Evolutionary conservation across 495 filamentous ascomycete species (phyloP), one percentile per base, ranked within the genome.

Genomic region (Aspergillus mulundensis): DNA sequence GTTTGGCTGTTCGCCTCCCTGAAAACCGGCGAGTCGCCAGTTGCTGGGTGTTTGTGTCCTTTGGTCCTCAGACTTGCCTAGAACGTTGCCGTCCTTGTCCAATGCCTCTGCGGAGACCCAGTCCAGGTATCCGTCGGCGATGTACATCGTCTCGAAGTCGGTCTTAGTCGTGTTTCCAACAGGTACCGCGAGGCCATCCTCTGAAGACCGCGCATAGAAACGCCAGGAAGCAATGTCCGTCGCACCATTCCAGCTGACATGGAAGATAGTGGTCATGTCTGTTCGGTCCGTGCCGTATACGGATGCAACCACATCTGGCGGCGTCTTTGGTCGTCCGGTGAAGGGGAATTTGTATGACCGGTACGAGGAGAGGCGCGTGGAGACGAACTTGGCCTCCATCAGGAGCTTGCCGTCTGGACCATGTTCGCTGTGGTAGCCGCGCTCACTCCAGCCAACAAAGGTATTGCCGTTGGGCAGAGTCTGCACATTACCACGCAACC

Each of bases 401-500:
- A 84, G 63, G 3, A 77, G 62, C 24, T 76, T 76, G 8, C 84
- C 83, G 39, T 84, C 72, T 0, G 73, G 61, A 0, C 72, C 70
- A 61, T 80, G 81, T 59, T 87, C 83, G 5, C 78, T 84, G 25
- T 81, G 69, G 51, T 80, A 80, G 2, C 80, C 77, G 4, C 72
- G 67, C 30, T 80, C 76, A 28, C 84, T 84, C 82, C 81, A 86
- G 50, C 82, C 81, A 20, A 83, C 68, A 15, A 84, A 77, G 36
- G 75, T 59, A 57, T 84, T 84, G 28, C 75, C 80, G 40, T 78
- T 76, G 0, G 81, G 75, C 3, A 87, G 72, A 2, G 74, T 60
- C 59, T 84, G 81, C 15, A 79, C 75, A 53, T 74, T 84, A 21
- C 84, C 84, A 55, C 85, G 83, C n/a, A 81, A 80, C 16, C 77